Evolutionary conservation across 1,284 basidiomycete genomes (phyloP), one percentile per base, ranked within the genome.

Genomic region (Heterobasidion annosum): DNA sequence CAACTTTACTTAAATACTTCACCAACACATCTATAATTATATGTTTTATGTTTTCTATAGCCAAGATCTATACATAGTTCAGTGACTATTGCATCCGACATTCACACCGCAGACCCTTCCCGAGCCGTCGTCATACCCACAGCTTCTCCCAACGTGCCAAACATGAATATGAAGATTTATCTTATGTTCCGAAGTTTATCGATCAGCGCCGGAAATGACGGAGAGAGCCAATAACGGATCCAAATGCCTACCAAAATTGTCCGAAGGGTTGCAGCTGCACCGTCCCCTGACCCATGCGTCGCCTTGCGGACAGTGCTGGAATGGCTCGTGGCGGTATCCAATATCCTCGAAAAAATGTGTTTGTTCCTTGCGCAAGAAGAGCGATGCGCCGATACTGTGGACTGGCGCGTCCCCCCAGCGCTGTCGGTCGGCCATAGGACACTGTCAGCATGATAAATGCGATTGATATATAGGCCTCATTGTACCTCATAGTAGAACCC

Each of bases 331-430:
- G 44, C 69, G 67, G 63, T 78, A 79, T 8, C 75, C 76, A 53
- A 74, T 76, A 45, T 76, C 72, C 50, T 72, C 69, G 65, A 85
- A 84, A 68, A 81, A 83, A 64, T 84, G 79, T 35, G 84, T 78
- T 63, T 85, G 76, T 34, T 82, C 78, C 62, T 79, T 81, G 56
- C 70, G 68, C 2, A 79, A 77, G 62, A 87, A 83, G 12, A 86
- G 68, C 0, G 81, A 78, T 0, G 81, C 85, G 15, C 78, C 85
- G 54, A 88, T 84, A 46, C 79, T 82, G 64, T 88, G 85, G 1
- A 88, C 82, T 0, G 85, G 87, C 3, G 87, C 88, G 62, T 89
- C 86, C 44, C 85, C 86, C 83, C 82, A 83, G 18, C 81, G 74
- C 71, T 75, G 48, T 16, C 15, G 45, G 34, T 37, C 44, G 35